phyloP scores from a whole-genome alignment of 305 asterid species.

The Stenogyne calaminthoides region DNA sequence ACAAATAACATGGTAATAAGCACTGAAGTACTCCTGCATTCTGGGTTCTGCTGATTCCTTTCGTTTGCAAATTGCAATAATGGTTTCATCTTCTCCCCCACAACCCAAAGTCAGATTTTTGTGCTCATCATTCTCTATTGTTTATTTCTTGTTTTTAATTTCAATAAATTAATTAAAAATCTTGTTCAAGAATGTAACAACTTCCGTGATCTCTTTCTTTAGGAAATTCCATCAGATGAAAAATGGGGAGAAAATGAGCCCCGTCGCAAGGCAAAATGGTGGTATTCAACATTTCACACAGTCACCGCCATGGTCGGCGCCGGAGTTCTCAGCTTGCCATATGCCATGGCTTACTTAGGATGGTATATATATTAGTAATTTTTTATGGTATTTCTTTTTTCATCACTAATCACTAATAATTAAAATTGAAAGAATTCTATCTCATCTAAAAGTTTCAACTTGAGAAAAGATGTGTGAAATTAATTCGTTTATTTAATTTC shows the following conservation, averaged over 20 bases:
- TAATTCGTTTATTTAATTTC: too few relatives aligned
- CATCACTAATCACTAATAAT: neutral
- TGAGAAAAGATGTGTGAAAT: too few relatives aligned
- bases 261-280: constrained; percentile 60
- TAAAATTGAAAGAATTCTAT: too few relatives aligned
- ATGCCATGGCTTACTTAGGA: constrained; percentile 94
- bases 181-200: constrained; percentile 12
- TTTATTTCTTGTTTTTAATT: neutral
- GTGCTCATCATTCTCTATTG: neutral
- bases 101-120: constrained; percentile 51
- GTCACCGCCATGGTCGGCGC: constrained; percentile 98
- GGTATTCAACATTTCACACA: constrained; percentile 86
- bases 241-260: constrained; percentile 50
- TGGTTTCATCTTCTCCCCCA: constrained; percentile 60
- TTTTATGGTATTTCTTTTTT: neutral
- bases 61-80: constrained; percentile 32
- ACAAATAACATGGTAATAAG: constrained; percentile 45
- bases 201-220: constrained; percentile 4
- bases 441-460: too few relatives aligned
- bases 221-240: constrained; percentile 65
- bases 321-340: constrained; percentile 90
- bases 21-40: constrained; percentile 37
- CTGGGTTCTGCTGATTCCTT: constrained; percentile 26
- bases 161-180: neutral
- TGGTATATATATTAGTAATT: too few relatives aligned